A percentile compares a stretch with the other conserved stretches of the same genome.
phyloP scores from a whole-genome alignment of 441 rosid species.

The Cnidoscolus chayamansa region DNA sequence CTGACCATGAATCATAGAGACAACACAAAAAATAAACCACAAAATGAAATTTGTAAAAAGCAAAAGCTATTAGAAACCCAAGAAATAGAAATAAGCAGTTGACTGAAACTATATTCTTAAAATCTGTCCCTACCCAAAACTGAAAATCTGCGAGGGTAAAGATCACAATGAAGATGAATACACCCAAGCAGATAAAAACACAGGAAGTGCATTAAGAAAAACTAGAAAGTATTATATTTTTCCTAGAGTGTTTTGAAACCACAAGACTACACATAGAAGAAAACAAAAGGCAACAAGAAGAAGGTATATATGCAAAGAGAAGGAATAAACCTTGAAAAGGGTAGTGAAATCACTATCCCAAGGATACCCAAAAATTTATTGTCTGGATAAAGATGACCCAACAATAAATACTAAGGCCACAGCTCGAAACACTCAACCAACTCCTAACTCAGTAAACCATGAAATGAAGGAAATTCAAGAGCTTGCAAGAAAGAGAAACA shows the following conservation, averaged over 20 bases:
- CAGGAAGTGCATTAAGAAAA: constrained; percentile 24
- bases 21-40: constrained; percentile 17
- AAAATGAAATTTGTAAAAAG: constrained; percentile 14
- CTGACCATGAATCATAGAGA: constrained; percentile 34
- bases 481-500: neutral
- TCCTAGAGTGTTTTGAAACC: constrained; percentile 26
- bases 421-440: constrained; percentile 28
- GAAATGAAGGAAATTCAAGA: neutral
- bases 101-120: constrained; percentile 49
- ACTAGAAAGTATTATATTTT: neutral
- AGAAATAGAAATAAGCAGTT: constrained; percentile 46
- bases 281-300: constrained; percentile 39
- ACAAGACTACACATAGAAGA: constrained; percentile 40
- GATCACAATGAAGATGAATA: constrained; percentile 34
- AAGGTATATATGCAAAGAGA: constrained; percentile 57
- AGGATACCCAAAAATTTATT: constrained; percentile 31
- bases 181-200: constrained; percentile 63
- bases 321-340: constrained; percentile 93
- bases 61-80: constrained; percentile 23
- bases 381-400: constrained; percentile 21
- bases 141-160: constrained; percentile 24
- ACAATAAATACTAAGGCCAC: constrained; percentile 21
- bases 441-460: constrained; percentile 20
- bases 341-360: constrained; percentile 75
- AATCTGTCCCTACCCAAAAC: constrained; percentile 45